Percentiles rank a stretch among this genome's conserved stretches.
These are phyloP conservation scores for Viola odorata DNA, from an alignment of 345 rosid species.

Conservation along the genomic window DNA sequence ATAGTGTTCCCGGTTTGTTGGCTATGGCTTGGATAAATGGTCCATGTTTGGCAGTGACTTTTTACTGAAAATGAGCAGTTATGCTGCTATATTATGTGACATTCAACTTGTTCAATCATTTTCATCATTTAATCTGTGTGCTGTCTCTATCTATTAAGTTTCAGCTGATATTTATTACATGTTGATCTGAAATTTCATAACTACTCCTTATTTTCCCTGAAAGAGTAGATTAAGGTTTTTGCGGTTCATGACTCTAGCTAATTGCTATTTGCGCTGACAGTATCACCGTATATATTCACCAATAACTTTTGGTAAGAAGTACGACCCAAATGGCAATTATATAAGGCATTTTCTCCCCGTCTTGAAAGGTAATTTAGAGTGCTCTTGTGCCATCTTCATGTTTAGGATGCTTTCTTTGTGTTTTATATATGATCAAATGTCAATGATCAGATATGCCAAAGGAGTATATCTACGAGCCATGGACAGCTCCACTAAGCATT, in stretches of 20 bases:
- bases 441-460: constrained; percentile 76
- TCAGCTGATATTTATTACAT: no score
- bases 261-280: constrained; percentile 25
- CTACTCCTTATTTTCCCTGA: no score
- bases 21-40: not conserved
- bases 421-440: constrained; percentile 1
- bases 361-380: constrained; percentile 59
- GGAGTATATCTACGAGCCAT: constrained; percentile 91
- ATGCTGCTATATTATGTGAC: no score
- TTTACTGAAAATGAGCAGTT: no score
- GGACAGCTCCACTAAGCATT: constrained; percentile 81
- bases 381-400: not conserved
- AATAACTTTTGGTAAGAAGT: constrained; percentile 81
- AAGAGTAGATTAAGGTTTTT: no score
- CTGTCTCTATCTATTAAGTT: no score
- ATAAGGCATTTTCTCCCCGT: constrained; percentile 83
- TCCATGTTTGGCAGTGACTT: no score
- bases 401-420: not conserved
- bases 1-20: not conserved
- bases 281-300: constrained; percentile 89
- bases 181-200: no score
- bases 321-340: constrained; percentile 76
- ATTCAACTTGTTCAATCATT: no score
- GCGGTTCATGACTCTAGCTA: not conserved
- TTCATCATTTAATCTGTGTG: no score